phyloP scores from a whole-genome alignment of 2,329 filamentous ascomycete genomes.

The Penicillium sclerotiorum region DNA sequence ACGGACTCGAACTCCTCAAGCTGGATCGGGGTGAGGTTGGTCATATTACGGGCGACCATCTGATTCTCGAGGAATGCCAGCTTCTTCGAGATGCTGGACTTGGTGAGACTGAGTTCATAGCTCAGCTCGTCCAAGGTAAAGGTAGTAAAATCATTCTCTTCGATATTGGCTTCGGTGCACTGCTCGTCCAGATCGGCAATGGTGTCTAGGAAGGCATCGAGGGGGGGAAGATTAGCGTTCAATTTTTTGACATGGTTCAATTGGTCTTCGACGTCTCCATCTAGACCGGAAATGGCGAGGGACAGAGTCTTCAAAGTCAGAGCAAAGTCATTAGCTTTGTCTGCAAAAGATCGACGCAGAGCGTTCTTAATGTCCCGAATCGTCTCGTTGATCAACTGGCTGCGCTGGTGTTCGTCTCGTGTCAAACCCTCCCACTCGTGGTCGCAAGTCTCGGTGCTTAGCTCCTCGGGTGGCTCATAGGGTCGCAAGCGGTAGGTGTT shows the following conservation, averaged over 20 bases:
- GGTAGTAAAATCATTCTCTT: slow-evolving; percentile 99
- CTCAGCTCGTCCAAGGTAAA: slow-evolving; percentile 96
- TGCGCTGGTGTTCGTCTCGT: slow-evolving; percentile 81
- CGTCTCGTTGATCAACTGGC: slow-evolving; percentile 95
- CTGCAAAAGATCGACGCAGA: slow-evolving; percentile 87
- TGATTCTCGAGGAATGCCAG: slow-evolving; percentile 96
- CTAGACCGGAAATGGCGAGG: slow-evolving; percentile 90
- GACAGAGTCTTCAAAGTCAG: slow-evolving; percentile 93
- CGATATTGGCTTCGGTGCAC: slow-evolving; percentile 95
- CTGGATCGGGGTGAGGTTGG: slow-evolving; percentile 96
- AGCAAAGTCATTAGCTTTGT: slow-evolving; percentile 98
- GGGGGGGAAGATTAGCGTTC: slow-evolving; percentile 79
- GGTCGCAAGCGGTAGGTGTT: slow-evolving; percentile 89
- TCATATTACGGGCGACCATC: slow-evolving; percentile 98
- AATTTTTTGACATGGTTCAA: slow-evolving; percentile 82
- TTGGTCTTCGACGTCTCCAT: slow-evolving; percentile 96
- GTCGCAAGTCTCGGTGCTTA: slow-evolving; percentile 81
- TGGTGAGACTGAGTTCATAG: slow-evolving; percentile 91
- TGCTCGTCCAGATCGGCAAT: slow-evolving; percentile 85
- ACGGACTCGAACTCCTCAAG: slow-evolving; percentile 98
- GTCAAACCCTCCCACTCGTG: slow-evolving; percentile 78
- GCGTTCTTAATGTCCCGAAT: slow-evolving; percentile 98
- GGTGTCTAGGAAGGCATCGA: slow-evolving; percentile 88
- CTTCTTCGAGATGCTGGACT: slow-evolving; percentile 92
- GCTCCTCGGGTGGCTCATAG: slow-evolving; percentile 83